Percentiles rank a stretch among this genome's conserved stretches.
These are phyloP conservation scores for Shiraia bambusicola DNA, from an alignment of 2,329 filamentous ascomycete species.

Conservation along the genomic window DNA sequence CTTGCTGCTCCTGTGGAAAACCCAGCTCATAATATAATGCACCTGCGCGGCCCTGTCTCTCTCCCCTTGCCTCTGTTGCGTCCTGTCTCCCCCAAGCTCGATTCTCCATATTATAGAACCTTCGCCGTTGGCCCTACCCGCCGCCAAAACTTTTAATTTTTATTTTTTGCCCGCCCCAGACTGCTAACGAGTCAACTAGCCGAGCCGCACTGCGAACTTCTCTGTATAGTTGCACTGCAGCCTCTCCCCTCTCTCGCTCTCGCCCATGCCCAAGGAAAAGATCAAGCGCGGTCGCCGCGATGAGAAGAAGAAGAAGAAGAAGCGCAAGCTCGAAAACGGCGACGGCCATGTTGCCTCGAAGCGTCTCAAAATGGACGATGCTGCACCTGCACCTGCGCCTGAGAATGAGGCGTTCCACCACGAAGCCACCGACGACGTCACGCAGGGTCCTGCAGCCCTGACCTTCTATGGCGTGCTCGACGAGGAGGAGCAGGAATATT, in stretches of 20 bases:
- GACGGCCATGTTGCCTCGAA: conserved; percentile 43
- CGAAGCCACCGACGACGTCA: conserved; percentile 32
- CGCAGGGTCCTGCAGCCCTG: conserved; percentile 53
- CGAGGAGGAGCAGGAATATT: conserved; percentile 93
- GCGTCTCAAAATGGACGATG: conserved; percentile 30
- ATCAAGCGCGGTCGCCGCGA: conserved; percentile 60
- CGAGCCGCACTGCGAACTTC: conserved; percentile 19
- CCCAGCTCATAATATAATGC: too few relatives aligned
- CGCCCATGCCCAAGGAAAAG: conserved; percentile 59
- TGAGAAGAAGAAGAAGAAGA: conserved; percentile 51
- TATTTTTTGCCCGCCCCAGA: neutral
- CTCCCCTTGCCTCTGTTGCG: too few relatives aligned
- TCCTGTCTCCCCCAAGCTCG: too few relatives aligned
- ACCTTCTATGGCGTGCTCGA: conserved; percentile 93
- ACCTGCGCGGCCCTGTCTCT: too few relatives aligned
- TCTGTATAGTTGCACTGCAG: conserved; percentile 11
- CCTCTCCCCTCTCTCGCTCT: conserved; percentile 4
- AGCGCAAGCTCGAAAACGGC: conserved; percentile 46
- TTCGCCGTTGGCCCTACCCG: neutral
- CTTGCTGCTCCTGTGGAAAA: too few relatives aligned
- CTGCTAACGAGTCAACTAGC: conserved; percentile 6
- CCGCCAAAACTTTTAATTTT: neutral
- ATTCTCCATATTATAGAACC: too few relatives aligned
- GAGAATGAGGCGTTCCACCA: conserved; percentile 19
- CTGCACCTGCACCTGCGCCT: conserved; percentile 14